phyloP scores from a whole-genome alignment of 2,329 filamentous ascomycete species.

The Cladosporium phlei region DNA sequence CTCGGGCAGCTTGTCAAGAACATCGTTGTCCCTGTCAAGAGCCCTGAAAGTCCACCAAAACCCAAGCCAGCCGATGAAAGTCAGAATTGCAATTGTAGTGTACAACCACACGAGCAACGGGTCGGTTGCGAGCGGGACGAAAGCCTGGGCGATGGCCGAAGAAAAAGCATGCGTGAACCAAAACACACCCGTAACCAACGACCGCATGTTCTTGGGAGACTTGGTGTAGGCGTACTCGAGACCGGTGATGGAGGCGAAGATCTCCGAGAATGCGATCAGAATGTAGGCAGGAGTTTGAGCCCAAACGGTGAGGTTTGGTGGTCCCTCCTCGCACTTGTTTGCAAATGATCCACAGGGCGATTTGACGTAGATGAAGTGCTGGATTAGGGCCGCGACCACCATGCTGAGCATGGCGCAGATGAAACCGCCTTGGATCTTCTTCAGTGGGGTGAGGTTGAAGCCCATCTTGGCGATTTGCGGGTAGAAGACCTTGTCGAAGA shows the following conservation, averaged over 20 bases:
- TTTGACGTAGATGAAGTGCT: conserved; percentile 52
- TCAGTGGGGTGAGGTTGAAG: conserved; percentile 44
- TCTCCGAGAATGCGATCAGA: conserved; percentile 42
- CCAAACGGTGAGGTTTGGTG: conserved; percentile 37
- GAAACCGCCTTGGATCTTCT: conserved; percentile 49
- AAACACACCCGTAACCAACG: conserved; percentile 51
- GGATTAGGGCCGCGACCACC: conserved; percentile 51
- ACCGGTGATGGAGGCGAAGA: conserved; percentile 45
- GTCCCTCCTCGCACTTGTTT: conserved; percentile 31
- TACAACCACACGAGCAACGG: conserved; percentile 62
- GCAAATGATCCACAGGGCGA: conserved; percentile 27
- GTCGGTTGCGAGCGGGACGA: conserved; percentile 58
- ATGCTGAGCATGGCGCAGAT: conserved; percentile 49
- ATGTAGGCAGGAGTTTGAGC: conserved; percentile 44
- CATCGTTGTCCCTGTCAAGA: conserved; percentile 10
- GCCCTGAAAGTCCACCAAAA: conserved; percentile 12
- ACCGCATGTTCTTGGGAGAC: conserved; percentile 44
- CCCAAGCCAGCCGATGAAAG: conserved; percentile 8
- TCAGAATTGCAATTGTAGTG: conserved; percentile 16
- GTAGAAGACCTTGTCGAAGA: conserved; percentile 42
- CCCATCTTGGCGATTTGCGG: conserved; percentile 37
- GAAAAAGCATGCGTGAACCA: conserved; percentile 57
- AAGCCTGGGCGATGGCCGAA: conserved; percentile 56
- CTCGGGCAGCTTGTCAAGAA: conserved; percentile 9
- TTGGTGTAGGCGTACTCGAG: conserved; percentile 46